Percentiles rank a stretch among this genome's conserved stretches.
Evolutionary conservation across 345 rosid genomes (phyloP).

Genomic region (Salix brachista): DNA sequence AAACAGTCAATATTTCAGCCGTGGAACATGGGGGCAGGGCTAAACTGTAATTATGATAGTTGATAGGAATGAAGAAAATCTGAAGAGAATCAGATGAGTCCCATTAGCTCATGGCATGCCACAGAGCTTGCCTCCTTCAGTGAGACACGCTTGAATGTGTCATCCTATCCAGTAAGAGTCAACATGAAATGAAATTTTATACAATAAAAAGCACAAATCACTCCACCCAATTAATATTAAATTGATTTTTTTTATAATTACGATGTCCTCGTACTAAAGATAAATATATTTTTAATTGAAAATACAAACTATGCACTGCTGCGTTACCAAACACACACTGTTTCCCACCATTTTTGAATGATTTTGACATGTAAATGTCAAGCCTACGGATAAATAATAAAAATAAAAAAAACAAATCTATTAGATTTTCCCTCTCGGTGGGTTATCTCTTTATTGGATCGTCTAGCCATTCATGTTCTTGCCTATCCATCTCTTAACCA

Average conservation of each 20-base stretch:
- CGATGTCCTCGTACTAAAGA: no score
- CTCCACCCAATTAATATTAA: not conserved
- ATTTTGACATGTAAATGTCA: no score
- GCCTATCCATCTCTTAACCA: conserved; percentile 9
- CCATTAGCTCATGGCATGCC: conserved; percentile 31
- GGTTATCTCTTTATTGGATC: not conserved
- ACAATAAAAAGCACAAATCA: not conserved
- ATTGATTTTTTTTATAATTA: not conserved
- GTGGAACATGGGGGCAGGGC: not conserved
- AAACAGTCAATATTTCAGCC: not conserved
- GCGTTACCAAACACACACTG: no score
- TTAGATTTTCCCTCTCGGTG: not conserved
- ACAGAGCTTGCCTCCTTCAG: conserved; percentile 48
- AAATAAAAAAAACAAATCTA: not conserved
- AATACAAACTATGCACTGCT: no score
- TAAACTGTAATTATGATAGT: not conserved
- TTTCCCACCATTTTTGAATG: no score
- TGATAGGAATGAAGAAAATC: conserved; percentile 10
- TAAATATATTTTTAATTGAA: no score
- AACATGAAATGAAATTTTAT: not conserved
- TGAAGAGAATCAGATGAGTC: conserved; percentile 26
- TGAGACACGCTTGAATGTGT: conserved; percentile 42
- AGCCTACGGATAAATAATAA: no score
- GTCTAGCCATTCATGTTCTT: not conserved
- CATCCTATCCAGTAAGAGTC: conserved; percentile 12